Evolutionary conservation across 164 flowering plant species (phyloP), one percentile per base, ranked within the genome.

Genomic region (Malania oleifera): DNA sequence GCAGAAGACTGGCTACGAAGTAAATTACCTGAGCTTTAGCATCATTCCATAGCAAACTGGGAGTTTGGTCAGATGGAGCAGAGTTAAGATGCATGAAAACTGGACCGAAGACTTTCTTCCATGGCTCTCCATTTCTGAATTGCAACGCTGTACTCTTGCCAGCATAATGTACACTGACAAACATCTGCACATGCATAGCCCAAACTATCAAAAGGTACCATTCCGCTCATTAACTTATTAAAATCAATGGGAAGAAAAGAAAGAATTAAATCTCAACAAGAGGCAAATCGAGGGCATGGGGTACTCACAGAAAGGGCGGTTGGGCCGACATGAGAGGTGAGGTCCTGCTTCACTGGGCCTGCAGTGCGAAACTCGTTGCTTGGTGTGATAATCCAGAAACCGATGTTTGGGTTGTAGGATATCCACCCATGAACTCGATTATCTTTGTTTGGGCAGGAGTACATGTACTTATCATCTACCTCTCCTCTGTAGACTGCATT

Each of bases 381-480:
- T 10, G 82, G 82, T 3, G 78, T 79, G 47, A 81, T 79, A 34
- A 77, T 59, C 82, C 83, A 81, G 52, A 81, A 71, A 7, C 86
- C 83, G 0, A 71, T 56, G 0, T 68, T 64, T 5, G 70, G 73
- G 18, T 74, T 57, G 0, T 29, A 10, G 11, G 59, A 44, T 25
- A 79, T 65, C 86, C 86, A 81, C 10, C 86, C 86, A 35, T 81
- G 82, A 5, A 81, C 78, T 28, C 48, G 59, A 58, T 58, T 65
- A 52, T 81, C 78, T 61, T 71, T 73, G 67, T 70, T 61, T 15
- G 79, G 77, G 17, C 61, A 44, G 0, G 86, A 75, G 46, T 79
- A 81, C 29, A 75, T 78, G 68, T 81, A 81, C 61, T 81, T 81
- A 65, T 81, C 86, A 65, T 81, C 86, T 47, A 81, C 86, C 80